These are phyloP conservation scores for Trichoderma aggressivum DNA, from an alignment of 2,329 filamentous ascomycete genomes.

Conservation along the genomic window DNA sequence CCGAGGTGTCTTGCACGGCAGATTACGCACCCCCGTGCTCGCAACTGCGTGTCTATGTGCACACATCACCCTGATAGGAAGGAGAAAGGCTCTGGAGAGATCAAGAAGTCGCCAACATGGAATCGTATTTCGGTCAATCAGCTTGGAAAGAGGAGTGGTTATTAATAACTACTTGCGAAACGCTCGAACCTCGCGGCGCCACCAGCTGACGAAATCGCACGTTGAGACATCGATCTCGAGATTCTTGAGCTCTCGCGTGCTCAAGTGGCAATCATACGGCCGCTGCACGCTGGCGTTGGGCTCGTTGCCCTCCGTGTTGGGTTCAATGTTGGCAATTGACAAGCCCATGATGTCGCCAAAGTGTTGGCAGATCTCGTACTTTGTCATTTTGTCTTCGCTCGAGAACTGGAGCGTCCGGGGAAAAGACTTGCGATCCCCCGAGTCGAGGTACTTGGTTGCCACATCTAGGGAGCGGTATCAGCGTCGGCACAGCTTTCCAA, in stretches of 20 bases:
- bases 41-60: background rate
- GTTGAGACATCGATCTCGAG: conserved; percentile 73
- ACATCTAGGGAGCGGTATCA: conserved; percentile 52
- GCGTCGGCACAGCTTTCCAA: background rate
- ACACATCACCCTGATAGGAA: background rate
- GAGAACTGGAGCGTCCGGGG: conserved; percentile 79
- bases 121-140: background rate
- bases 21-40: background rate
- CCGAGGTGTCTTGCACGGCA: background rate
- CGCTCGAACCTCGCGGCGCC: conserved; percentile 62
- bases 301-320: conserved; percentile 69
- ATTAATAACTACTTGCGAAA: conserved; percentile 48
- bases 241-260: conserved; percentile 68
- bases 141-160: background rate
- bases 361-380: conserved; percentile 80
- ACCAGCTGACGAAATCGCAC: conserved; percentile 76
- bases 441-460: conserved; percentile 62
- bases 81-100: background rate
- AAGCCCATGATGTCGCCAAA: conserved; percentile 79
- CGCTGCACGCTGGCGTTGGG: conserved; percentile 68
- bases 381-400: conserved; percentile 81
- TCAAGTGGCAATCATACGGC: conserved; percentile 85
- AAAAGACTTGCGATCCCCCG: conserved; percentile 49
- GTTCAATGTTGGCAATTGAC: conserved; percentile 62
- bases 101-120: background rate